Percentiles rank a stretch among this genome's conserved stretches.
Conservation (phyloP, 1,139 yeast genomes). For the Yamadazyma friedrichii region DNA sequence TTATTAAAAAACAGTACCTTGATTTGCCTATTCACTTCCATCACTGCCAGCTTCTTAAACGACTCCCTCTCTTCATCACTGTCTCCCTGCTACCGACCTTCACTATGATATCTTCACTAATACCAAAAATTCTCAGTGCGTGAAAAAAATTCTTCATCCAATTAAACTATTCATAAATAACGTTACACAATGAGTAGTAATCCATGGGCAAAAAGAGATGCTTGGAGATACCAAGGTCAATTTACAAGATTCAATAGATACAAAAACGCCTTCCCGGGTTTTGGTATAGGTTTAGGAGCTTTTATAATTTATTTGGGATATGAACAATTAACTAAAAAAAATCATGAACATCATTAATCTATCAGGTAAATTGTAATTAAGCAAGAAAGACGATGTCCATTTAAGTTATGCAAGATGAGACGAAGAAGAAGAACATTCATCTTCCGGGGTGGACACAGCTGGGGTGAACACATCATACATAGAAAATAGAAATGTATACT, state of each 20-base stretch:
- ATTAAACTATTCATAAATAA: conserved; percentile 5
- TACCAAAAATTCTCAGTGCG: conserved; percentile 1
- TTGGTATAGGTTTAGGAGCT: conserved; percentile 78
- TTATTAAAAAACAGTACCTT: too few species aligned
- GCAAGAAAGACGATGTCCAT: neutral
- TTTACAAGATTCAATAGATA: conserved; percentile 72
- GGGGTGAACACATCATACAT: too few species aligned
- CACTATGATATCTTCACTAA: too few species aligned
- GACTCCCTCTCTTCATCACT: too few species aligned
- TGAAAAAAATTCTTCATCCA: conserved; percentile 9
- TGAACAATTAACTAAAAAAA: conserved; percentile 49
- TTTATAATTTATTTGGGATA: conserved; percentile 65
- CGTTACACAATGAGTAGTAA: conserved; percentile 28
- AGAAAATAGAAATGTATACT: conserved; percentile 1
- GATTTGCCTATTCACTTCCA: too few species aligned
- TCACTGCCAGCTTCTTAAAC: too few species aligned
- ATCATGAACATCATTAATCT: conserved; percentile 28
- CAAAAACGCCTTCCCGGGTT: conserved; percentile 78
- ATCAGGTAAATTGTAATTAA: neutral
- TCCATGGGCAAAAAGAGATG: conserved; percentile 71
- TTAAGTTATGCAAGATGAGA: neutral
- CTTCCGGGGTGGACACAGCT: neutral
- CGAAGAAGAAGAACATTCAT: neutral
- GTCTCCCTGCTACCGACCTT: too few species aligned
- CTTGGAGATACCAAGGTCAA: conserved; percentile 88